A percentile compares a stretch with the other conserved stretches of the same genome.
Evolutionary conservation across 2,329 filamentous ascomycete species (phyloP).

Genomic region (Daldinia eschscholtzii): DNA sequence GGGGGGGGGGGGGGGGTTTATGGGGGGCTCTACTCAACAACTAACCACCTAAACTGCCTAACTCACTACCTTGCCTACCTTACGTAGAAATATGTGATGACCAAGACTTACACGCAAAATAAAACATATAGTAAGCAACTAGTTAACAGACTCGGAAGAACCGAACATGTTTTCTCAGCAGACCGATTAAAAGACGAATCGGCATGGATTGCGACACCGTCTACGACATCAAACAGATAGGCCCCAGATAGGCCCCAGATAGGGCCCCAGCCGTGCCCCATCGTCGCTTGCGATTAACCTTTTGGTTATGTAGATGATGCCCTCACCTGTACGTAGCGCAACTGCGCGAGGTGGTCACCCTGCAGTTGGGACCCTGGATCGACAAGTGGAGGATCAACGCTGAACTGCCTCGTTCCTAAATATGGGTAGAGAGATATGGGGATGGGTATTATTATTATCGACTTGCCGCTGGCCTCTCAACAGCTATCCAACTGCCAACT

Average conservation of each 20-base stretch:
- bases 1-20: background rate
- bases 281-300: conserved; percentile 20
- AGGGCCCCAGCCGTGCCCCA: conserved; percentile 12
- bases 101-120: conserved; percentile 9
- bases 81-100: conserved; percentile 14
- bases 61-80: background rate
- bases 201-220: conserved; percentile 24
- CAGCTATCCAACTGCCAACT: background rate
- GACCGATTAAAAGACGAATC: conserved; percentile 9
- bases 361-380: conserved; percentile 40
- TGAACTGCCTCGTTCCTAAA: conserved; percentile 26
- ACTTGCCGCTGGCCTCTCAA: conserved; percentile 3
- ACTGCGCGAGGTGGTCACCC: conserved; percentile 8
- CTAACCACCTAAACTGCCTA: background rate
- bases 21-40: background rate
- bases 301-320: conserved; percentile 12
- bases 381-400: conserved; percentile 32
- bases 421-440: conserved; percentile 19
- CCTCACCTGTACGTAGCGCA: conserved; percentile 26
- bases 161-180: background rate
- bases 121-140: conserved; percentile 35
- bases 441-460: conserved; percentile 10
- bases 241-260: background rate
- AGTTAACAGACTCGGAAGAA: conserved; percentile 17
- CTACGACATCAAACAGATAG: conserved; percentile 14